Evolutionary conservation across 176 grass and related monocot species (phyloP).

Genomic region (Alloteropsis semialata): DNA sequence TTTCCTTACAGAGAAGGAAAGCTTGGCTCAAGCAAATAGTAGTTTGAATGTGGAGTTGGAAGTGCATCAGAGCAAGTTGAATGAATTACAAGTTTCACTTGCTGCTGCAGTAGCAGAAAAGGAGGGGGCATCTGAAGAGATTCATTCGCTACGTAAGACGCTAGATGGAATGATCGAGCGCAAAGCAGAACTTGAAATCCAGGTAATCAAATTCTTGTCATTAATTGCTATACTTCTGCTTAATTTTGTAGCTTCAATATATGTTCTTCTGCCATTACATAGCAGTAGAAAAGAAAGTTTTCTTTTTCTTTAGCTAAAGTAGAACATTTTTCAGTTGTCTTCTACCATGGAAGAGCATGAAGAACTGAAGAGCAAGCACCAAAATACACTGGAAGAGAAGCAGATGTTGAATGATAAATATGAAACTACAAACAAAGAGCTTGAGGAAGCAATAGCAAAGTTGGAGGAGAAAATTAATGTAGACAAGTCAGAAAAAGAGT

Average conservation of each 20-base stretch:
- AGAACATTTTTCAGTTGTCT: constrained; percentile 40
- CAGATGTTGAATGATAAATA: constrained; percentile 59
- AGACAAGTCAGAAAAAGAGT: constrained; percentile 73
- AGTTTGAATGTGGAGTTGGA: constrained; percentile 57
- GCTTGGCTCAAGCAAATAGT: constrained; percentile 47
- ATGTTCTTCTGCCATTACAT: not conserved
- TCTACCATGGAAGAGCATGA: constrained; percentile 55
- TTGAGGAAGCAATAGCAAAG: constrained; percentile 54
- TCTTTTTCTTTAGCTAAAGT: constrained; percentile 17
- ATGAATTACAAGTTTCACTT: constrained; percentile 61
- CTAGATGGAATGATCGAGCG: constrained; percentile 54
- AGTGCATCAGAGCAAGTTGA: constrained; percentile 60
- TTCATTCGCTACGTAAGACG: constrained; percentile 43
- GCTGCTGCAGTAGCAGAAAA: constrained; percentile 58
- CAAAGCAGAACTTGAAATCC: constrained; percentile 60
- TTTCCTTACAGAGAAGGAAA: constrained; percentile 57
- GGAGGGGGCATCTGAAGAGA: constrained; percentile 41
- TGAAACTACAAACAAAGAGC: constrained; percentile 61
- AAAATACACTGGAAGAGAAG: constrained; percentile 60
- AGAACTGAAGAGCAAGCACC: constrained; percentile 39
- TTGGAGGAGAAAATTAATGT: constrained; percentile 71
- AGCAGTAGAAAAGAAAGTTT: constrained; percentile 9
- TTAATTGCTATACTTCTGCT: not conserved
- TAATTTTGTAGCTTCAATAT: constrained; percentile 16
- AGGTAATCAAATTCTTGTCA: constrained; percentile 52